Evolutionary conservation across 257 asterid genomes (phyloP), one percentile per base, ranked within the genome.

Genomic region (Nicotiana sylvestris): DNA sequence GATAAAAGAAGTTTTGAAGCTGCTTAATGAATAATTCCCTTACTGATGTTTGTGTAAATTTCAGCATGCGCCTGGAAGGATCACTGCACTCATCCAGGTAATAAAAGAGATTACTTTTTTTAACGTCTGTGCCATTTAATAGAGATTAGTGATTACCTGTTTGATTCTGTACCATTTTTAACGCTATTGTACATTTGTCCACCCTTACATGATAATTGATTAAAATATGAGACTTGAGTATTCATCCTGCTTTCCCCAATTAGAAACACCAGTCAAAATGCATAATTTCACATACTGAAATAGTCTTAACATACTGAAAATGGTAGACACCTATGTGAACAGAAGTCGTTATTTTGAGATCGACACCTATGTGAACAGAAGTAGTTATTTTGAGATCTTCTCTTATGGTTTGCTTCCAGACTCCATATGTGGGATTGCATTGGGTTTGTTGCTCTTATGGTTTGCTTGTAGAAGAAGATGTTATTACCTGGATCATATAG

Each of bases 31-130:
- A 49, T 49, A 27, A 49, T 49, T 21, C 16, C 80, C 80, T 49
- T 49, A 15, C 49, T 82, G 80, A 57, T 84, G 78, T 81, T 29
- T 85, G 68, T 84, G 70, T 66, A 72, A 78, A 80, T 87, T 81
- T 65, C 90, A 95, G 97, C 93, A 86, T 43, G 81, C 86, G 74
- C 96, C 97, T 1, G 99, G 97, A 87, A 89, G 80, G 85, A 90
- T 96, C 89, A 92, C 99, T 49, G 89, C 95, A 9, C 80, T 92
- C 70, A 84, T 96, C 83, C 91, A 94, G 95, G 99, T 94, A 84
- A 84, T 49, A 55, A 18, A 30, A 58, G 66, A 83, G 64, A 77
- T 67, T 68, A 33, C 58, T 51, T 46, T 76, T 78, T 57, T 39
- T 57, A 64, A 17, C 62, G 27, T 70, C 7, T 72, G 17, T 46